Conservation (phyloP, 352 stramenopile species). For the Globisporangium heterothallicum region DNA sequence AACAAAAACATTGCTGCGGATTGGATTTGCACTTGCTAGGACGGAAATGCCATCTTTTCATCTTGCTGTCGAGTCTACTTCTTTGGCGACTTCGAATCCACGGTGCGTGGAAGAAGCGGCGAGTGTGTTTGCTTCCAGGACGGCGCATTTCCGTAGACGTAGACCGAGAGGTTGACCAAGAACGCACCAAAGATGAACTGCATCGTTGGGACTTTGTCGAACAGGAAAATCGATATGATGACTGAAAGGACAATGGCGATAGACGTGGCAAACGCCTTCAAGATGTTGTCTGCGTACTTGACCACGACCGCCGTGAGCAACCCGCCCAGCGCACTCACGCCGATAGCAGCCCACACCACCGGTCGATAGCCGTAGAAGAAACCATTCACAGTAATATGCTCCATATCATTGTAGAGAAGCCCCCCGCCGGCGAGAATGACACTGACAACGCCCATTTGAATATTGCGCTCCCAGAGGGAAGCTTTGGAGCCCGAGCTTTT, state of each 20-base stretch:
- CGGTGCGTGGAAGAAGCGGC: slow-evolving; percentile 14
- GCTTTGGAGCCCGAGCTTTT: slow-evolving; percentile 56
- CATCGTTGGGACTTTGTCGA: slow-evolving; percentile 71
- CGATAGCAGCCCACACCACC: slow-evolving; percentile 70
- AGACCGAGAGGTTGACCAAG: slow-evolving; percentile 80
- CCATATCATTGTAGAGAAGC: slow-evolving; percentile 58
- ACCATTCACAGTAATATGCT: slow-evolving; percentile 37
- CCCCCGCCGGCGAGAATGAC: slow-evolving; percentile 51
- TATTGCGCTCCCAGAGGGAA: slow-evolving; percentile 78
- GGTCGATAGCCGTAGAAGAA: slow-evolving; percentile 85
- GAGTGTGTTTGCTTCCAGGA: slow-evolving; percentile 23
- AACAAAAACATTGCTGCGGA: too few species aligned
- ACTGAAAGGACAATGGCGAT: slow-evolving; percentile 79
- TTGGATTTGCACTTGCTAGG: neutral
- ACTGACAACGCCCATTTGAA: slow-evolving; percentile 78
- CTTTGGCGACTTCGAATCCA: slow-evolving; percentile 6
- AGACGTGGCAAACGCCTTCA: slow-evolving; percentile 84
- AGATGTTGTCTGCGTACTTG: slow-evolving; percentile 85
- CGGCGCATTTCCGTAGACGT: slow-evolving; percentile 64
- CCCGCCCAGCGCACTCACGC: slow-evolving; percentile 61
- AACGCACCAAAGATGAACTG: slow-evolving; percentile 70
- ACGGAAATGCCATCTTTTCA: neutral
- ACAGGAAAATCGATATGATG: slow-evolving; percentile 80
- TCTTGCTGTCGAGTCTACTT: neutral
- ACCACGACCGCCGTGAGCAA: slow-evolving; percentile 80